A percentile compares a stretch with the other conserved stretches of the same genome.
Conservation (phyloP, 2,329 filamentous ascomycete genomes). For the Rhynchosporium graminicola region DNA sequence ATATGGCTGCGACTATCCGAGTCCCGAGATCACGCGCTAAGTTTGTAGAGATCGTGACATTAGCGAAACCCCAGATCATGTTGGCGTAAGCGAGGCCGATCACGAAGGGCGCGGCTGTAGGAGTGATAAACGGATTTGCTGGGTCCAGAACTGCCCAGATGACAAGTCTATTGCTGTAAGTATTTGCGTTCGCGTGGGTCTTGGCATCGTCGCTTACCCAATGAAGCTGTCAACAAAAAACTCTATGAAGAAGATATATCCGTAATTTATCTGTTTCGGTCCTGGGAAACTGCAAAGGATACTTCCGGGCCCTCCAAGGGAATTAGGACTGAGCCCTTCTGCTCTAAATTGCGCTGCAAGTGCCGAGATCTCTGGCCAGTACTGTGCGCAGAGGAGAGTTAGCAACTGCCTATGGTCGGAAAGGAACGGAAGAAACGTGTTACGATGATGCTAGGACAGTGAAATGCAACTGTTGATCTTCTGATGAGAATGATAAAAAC, state of each 20-base stretch:
- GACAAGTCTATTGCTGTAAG: conserved; percentile 44
- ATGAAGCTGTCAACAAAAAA: conserved; percentile 61
- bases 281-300: conserved; percentile 57
- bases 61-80: conserved; percentile 55
- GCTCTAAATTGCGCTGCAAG: conserved; percentile 39
- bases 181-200: neutral
- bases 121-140: conserved; percentile 56
- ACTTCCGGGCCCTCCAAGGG: conserved; percentile 52
- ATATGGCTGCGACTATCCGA: conserved; percentile 59
- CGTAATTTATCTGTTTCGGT: conserved; percentile 52
- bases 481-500: too few relatives aligned
- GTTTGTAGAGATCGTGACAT: conserved; percentile 57
- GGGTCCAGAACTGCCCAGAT: conserved; percentile 61
- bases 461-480: too few relatives aligned
- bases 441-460: too few relatives aligned
- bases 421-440: too few relatives aligned
- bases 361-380: conserved; percentile 52
- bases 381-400: conserved; percentile 40
- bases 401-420: too few relatives aligned
- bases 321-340: conserved; percentile 44
- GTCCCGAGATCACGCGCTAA: conserved; percentile 60
- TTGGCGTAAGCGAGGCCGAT: conserved; percentile 54
- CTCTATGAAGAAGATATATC: conserved; percentile 59
- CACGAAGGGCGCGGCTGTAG: conserved; percentile 50
- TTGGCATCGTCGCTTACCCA: conserved; percentile 29